Evolutionary conservation across 1,139 yeast species (phyloP), one percentile per base, ranked within the genome.

Genomic region (Saccharomyces pastorianus): DNA sequence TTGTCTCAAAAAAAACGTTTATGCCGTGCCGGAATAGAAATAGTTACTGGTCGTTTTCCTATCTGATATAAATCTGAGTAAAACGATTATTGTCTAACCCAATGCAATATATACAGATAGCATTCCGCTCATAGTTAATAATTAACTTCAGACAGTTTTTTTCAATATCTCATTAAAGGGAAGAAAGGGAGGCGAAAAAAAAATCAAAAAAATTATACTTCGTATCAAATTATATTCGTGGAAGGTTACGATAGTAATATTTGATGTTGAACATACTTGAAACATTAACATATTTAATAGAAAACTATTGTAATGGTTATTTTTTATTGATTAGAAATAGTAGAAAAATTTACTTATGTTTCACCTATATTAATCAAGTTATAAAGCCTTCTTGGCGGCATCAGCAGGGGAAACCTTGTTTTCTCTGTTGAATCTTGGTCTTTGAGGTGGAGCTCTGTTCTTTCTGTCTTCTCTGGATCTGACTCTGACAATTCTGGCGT

Each of bases 401-500:
- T 88, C 96, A 73, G 85, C 85, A 74, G 99, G 98, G 79, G 89
- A 84, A 74, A 93, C 95, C 81, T 86, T 91, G 86, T 86, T 91
- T 74, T 84, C 83, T 63, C 67, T 68, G 89, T 84, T 88, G 90
- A 87, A 93, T 83, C 98, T 91, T 81, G 87, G 96, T 81, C 99
- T 91, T 76, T 85, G 93, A 73, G 99, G 99, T 67, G 99, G 98
- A 77, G 98, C 76, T 86, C 99, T 91, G 81, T 88, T 79, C 81
- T 95, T 91, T 85, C 99, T 95, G 83, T 91, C 96, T 71, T 85
- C 82, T 84, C 98, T 88, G 68, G 99, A 93, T 84, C 99, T 95
- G 71, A 93, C 99, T 83, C 99, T 95, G 76, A 93, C 99, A 72
- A 95, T 88, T 89, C 96, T 93, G 78, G 97, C 95, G 85, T 93